Base-by-base conservation (phyloP, 805 yeast species). In the Torulaspora maleeae region DNA sequence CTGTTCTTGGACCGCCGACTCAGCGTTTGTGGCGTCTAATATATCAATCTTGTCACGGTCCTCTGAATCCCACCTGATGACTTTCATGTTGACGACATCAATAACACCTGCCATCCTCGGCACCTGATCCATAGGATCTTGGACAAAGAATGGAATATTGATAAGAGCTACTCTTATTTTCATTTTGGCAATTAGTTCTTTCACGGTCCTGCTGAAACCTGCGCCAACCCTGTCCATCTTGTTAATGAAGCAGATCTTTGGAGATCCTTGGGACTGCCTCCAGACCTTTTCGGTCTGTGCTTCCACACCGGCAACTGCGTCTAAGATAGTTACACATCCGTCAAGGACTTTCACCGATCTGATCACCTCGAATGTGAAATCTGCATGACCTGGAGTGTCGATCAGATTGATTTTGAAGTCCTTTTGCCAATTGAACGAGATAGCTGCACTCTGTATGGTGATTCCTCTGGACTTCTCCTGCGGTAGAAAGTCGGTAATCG, bases 361-460 rank as follows among this genome's bases (percentile, higher is more conserved):
- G 1, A 80, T 86, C 4, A 93, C 99, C 66, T 93, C 99, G 63
- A 90, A 93, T 0, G 95, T 86, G 64, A 93, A 93, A 67, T 93
- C 99, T 0, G 96, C 97, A 66, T 93, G 99, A 0, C 99, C 99
- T 0, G 99, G 99, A 0, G 99, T 93, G 63, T 93, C 99, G 19
- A 93, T 89, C 45, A 93, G 72, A 63, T 93, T 93, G 57, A 93
- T 80, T 53, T 79, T 80, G 58, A 79, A 77, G 11, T 59, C 52
- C 38, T 72, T 70, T 48, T 78, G 79, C 98, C 98, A 93, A 24
- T 87, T 83, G 40, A 93, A 76, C 0, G 96, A 79, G 29, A 91
- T 89, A 0, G 98, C 97, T 0, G 99, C 99, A 63, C 91, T 84
- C 61, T 90, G 96, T 57, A 93, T 93, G 0, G 99, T 91, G 52